Evolutionary conservation across 192 early-diverging fungal genomes (phyloP), one percentile per base, ranked within the genome.

Genomic region (Podochytrium sp.): DNA sequence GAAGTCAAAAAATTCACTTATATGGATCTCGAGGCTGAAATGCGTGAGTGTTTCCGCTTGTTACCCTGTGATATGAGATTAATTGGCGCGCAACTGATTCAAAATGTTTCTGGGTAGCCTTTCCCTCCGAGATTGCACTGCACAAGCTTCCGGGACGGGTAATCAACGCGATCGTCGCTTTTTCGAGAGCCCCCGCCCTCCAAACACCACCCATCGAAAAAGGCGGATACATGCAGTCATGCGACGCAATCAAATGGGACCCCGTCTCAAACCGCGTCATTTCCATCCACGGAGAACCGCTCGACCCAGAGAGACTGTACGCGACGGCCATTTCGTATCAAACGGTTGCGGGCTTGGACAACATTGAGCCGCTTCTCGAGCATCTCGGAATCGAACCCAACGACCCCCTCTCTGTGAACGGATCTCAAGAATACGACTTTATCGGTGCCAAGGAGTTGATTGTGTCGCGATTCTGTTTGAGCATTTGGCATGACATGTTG

Each of bases 381-480:
- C 34, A 53, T 35, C 30, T 55, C 5, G 23, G 23, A 0, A 29
- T 55, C 7, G 52, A 55, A 7, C 52, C 52, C 7, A 23, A 7
- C 30, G 52, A 7, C 20, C 59, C 59, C 5, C 5, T 29, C 0
- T 25, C 30, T 12, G 43, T 14, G 12, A 61, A 27, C 34, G 59
- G 33, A 23, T 3, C 27, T 38, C 59, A 61, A 1, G 63, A 69
- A 6, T 33, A 33, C 34, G 66, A 69, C 34, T 69, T 18, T 51
- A 40, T 53, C 10, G 66, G 66, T 34, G 66, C 49, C 16, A 69
- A 69, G 35, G 66, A 69, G 35, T 34, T 69, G 7, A 69, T 69
- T 37, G 50, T 69, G 23, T 27, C 66, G 23, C 66, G 55, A 30
- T 69, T 69, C 34, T 51, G 50, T 34, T n/a, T 55, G 41, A 37